Evolutionary conservation across 441 rosid species (phyloP).

Genomic region (Gossypium gossypioides): DNA sequence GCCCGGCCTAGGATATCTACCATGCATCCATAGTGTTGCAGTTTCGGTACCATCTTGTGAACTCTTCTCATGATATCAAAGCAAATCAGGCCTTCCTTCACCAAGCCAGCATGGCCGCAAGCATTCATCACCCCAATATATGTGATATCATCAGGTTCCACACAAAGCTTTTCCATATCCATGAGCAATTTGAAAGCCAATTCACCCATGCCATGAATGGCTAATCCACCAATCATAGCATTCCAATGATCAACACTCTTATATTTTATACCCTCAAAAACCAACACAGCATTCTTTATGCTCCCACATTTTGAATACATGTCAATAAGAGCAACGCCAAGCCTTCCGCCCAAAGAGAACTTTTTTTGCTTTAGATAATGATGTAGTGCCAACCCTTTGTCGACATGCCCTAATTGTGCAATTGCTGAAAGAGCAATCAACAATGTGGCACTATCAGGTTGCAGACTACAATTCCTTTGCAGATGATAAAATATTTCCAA

Average conservation of each 20-base stretch:
- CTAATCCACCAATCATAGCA: slow-evolving; percentile 57
- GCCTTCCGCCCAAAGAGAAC: slow-evolving; percentile 34
- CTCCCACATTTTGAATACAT: slow-evolving; percentile 57
- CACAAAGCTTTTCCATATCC: slow-evolving; percentile 33
- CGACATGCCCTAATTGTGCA: slow-evolving; percentile 41
- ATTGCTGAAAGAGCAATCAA: slow-evolving; percentile 42
- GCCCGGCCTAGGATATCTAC: slow-evolving; percentile 48
- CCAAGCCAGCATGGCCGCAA: slow-evolving; percentile 51
- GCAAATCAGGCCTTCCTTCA: slow-evolving; percentile 56
- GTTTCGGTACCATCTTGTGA: slow-evolving; percentile 42
- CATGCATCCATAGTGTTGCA: slow-evolving; percentile 58
- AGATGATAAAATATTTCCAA: slow-evolving; percentile 35
- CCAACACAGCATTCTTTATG: slow-evolving; percentile 35
- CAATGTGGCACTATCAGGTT: slow-evolving; percentile 43
- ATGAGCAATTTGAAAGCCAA: slow-evolving; percentile 45
- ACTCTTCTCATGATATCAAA: slow-evolving; percentile 59
- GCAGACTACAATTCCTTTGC: slow-evolving; percentile 25
- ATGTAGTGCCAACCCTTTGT: slow-evolving; percentile 38
- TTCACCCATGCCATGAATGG: slow-evolving; percentile 53
- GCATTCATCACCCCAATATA: slow-evolving; percentile 43
- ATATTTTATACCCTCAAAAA: slow-evolving; percentile 28
- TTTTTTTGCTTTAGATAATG: slow-evolving; percentile 24
- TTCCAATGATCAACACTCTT: slow-evolving; percentile 61
- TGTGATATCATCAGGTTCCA: slow-evolving; percentile 46
- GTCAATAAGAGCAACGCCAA: slow-evolving; percentile 54